Percentiles rank a stretch among this genome's conserved stretches.
Evolutionary conservation across 108 stramenopile genomes (phyloP).

Genomic region (Nannochloropsis gaditana): DNA sequence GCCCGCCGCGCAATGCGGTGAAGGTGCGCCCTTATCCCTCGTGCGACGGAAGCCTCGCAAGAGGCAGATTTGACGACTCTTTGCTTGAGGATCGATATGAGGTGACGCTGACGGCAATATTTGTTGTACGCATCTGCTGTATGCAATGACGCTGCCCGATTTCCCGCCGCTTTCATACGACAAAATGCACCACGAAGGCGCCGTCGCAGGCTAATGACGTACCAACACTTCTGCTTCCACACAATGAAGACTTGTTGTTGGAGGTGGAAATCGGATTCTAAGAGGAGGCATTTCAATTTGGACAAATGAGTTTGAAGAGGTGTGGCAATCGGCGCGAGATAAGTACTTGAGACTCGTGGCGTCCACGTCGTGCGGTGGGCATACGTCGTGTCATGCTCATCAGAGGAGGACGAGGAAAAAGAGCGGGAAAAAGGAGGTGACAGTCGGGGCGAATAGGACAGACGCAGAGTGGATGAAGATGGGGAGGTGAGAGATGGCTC

Average conservation of each 20-base stretch:
- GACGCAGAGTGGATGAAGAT: too few relatives aligned
- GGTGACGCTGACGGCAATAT: too few relatives aligned
- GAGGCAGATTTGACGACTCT: too few relatives aligned
- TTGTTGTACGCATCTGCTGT: too few relatives aligned
- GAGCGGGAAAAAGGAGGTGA: not conserved
- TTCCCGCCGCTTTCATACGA: not conserved
- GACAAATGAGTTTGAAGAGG: not conserved
- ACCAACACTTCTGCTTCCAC: not conserved
- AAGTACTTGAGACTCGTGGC: too few relatives aligned
- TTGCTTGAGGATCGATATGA: too few relatives aligned
- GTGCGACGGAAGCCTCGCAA: too few relatives aligned
- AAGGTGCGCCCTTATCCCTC: not conserved
- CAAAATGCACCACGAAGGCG: not conserved
- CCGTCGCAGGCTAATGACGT: not conserved
- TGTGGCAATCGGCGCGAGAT: not conserved
- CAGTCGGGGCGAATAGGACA: not conserved
- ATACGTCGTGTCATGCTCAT: not conserved
- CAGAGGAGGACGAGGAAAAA: not conserved
- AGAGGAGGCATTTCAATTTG: not conserved
- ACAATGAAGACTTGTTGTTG: not conserved
- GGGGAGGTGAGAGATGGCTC: too few relatives aligned
- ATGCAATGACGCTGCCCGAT: too few relatives aligned
- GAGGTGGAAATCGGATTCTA: not conserved
- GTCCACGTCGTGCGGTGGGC: too few relatives aligned
- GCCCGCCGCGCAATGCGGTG: not conserved